Base-by-base conservation (phyloP, 2,329 filamentous ascomycete genomes). In the Epichloe typhina region DNA sequence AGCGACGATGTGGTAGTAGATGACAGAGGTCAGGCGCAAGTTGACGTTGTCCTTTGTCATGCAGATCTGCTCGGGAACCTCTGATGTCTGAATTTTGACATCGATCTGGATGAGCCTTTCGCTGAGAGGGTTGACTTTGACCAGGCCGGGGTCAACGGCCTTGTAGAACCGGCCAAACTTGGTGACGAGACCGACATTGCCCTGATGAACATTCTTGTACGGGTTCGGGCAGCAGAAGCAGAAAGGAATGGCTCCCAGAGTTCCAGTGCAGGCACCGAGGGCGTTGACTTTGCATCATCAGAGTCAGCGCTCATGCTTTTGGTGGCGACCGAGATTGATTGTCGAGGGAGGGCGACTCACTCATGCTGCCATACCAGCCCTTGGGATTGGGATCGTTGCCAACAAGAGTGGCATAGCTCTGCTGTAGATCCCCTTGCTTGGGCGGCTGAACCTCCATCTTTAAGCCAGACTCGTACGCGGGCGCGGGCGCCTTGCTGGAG, bases 1-100 rank as follows among this genome's bases (percentile, higher is more conserved):
- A 31, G 86, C 86, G 50, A 84, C 86, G 63, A 98, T 91, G 76
- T 95, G 90, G 74, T 98, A 98, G 79, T 98, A 98, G 72, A 98
- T 96, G 65, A 98, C 93, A 5, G 88, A 95, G 46, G 90, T 97
- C 58, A 98, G 77, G 61, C 90, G 84, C 41, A 98, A 77, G 44
- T 87, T 95, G 56, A 97, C 93, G 62, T 98, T 98, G 76, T 98
- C 93, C 74, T 97, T 97, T 67, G 93, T 98, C 90, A 98, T 98
- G 76, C 93, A 97, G 55, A 91, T 82, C 71, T 98, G 93, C 70
- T 90, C 83, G 17, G 91, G 91, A 23, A 98, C 93, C 74, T 98
- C 85, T 66, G 94, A 88, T 57, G 95, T 96, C 72, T 98, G 93
- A 60, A 97, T 96, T 82, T 97, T 98, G 72, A 98, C 93, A 67